Evolutionary conservation across 345 rosid species (phyloP), one percentile per base, ranked within the genome.

Genomic region (Litchi chinensis): DNA sequence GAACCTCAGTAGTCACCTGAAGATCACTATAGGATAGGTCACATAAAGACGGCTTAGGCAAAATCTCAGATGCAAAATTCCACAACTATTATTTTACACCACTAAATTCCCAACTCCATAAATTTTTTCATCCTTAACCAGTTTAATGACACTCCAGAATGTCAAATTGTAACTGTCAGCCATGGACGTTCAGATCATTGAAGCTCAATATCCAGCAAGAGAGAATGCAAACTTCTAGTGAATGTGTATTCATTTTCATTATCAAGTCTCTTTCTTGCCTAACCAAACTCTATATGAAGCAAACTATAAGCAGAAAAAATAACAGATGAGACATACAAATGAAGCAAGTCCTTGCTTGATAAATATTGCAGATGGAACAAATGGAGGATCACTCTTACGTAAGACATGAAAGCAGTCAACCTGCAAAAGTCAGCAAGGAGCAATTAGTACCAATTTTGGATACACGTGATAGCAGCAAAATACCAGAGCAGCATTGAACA

Each of bases 321-420:
- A 68, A 65, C 9, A 54, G 65, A 48, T 21, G 16, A 73, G n/a
- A 79, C 97, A 57, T 94, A 96, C 98, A 86, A 96, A 96, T 81
- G 99, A 86, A 71, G 94, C 77, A 44, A 96, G 97, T 65, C 99
- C 99, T 91, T 91, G 97, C 86, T 90, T 96, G 80, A 96, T 84
- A 79, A 96, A 93, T 79, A 86, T 90, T 62, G 93, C 69, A 68
- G 95, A 83, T 21, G 97, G 94, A 44, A 88, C 97, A 77, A 94
- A 96, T 21, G 97, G 95, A 76, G 97, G 97, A 86, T 94, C 95
- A 64, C 98, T 94, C 85, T 94, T 96, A 60, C 99, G 94, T 79
- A 96, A 88, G 76, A 96, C 98, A 79, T 96, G 99, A 86, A 96
- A 96, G 86, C 98, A 96, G 79, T 96, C 99, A 80, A 96, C 99